Base-by-base conservation (phyloP, 129 eudicot species). In the Artemisia annua region DNA sequence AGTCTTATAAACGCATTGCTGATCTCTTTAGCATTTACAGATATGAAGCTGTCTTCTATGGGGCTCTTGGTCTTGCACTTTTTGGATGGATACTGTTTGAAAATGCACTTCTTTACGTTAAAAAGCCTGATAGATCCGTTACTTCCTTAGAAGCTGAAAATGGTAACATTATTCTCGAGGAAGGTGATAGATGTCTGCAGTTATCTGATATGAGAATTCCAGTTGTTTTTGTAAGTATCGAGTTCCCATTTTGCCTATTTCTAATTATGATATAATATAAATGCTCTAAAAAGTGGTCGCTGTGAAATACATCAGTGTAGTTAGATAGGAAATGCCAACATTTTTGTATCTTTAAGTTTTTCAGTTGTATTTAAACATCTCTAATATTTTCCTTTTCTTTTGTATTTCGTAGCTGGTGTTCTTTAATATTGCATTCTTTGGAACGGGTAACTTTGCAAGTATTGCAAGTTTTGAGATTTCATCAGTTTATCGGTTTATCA, bases 391-490 rank as follows among this genome's bases (percentile, higher is more conserved):
- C 63, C 7, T 3, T 67, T 51, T 26, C 60, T 49, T 17, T 66
- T 66, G 3, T 39, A 32, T 63, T 85, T 52, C 75, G 22, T 82
- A 94, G 98, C 74, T 94, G 96, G 93, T 94, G 65, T 85, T 94
- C 75, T 94, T 94, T 75, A 87, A 90, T 75, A 84, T 94, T 71
- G 98, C 98, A 49, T 94, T 94, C 82, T 94, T 94, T 43, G 98
- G 98, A 68, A 94, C 98, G 11, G 98, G 98, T 9, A 94, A 94
- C 76, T 94, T 94, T 62, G 98, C 98, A 55, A 94, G 98, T 75
- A 94, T 94, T 69, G 98, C 98, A 63, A 94, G 98, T 83, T 94
- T 94, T 67, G 98, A 94, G 88, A 94, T 94, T 74, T 94, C 98
- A 2, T 94, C 98, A 6, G 98, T 94, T 15, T 94, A 94, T 76